Evolutionary conservation across 2,329 filamentous ascomycete genomes (phyloP).

Genomic region (Cladosporium velox): DNA sequence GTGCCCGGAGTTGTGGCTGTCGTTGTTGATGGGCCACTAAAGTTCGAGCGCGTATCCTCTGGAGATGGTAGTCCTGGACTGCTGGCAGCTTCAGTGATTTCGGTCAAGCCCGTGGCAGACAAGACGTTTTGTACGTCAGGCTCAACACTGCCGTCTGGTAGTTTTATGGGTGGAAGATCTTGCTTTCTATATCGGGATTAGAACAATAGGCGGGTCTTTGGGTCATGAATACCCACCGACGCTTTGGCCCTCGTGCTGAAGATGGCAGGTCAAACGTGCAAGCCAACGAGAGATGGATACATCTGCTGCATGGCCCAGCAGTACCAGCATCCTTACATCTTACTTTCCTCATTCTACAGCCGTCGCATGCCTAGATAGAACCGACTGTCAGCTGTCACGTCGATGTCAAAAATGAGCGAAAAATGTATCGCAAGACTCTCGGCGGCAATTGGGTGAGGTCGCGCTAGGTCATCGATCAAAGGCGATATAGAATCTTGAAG

Average conservation of each 20-base stretch:
- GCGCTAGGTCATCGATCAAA: not conserved
- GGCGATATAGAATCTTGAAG: not conserved
- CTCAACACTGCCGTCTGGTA: not conserved
- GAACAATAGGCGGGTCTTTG: not conserved
- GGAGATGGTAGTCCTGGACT: not conserved
- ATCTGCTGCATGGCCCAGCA: slow-evolving; percentile 10
- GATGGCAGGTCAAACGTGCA: slow-evolving; percentile 18
- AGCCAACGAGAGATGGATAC: slow-evolving; percentile 10
- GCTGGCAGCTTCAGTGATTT: not conserved
- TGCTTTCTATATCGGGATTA: not conserved
- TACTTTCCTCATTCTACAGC: slow-evolving; percentile 19
- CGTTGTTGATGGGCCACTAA: not conserved
- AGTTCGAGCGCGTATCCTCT: not conserved
- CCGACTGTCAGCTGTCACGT: not conserved
- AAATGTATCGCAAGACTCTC: no score
- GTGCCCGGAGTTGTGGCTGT: not conserved
- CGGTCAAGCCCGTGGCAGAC: not conserved
- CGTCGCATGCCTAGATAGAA: slow-evolving; percentile 4
- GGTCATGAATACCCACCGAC: slow-evolving; percentile 1
- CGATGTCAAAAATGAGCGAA: not conserved
- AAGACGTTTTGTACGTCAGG: not conserved
- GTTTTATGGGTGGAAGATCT: not conserved
- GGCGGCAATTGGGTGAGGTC: not conserved
- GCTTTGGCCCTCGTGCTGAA: slow-evolving; percentile 16
- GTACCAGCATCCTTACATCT: slow-evolving; percentile 17